Conservation (phyloP, 2,329 filamentous ascomycete genomes). For the Fusarium penzigii region DNA sequence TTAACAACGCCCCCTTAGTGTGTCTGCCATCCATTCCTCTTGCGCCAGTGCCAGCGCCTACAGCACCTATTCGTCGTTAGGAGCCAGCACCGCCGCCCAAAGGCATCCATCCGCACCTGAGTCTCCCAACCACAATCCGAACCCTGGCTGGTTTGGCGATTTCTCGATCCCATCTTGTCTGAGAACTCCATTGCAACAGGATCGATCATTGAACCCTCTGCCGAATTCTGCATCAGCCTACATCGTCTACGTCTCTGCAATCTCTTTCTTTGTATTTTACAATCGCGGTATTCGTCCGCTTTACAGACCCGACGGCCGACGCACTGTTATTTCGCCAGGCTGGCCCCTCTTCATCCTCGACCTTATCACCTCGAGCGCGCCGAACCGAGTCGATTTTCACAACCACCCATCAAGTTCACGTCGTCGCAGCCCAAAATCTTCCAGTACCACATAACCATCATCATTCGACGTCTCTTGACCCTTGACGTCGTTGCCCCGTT, state of each 20-base stretch:
- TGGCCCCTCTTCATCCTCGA: slow-evolving; percentile 19
- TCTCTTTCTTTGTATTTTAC: slow-evolving; percentile 9
- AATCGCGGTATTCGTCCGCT: slow-evolving; percentile 12
- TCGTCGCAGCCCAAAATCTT: slow-evolving; percentile 14
- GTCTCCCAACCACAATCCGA: slow-evolving; percentile 23
- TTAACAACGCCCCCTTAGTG: slow-evolving; percentile 11
- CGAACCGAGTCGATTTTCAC: slow-evolving; percentile 15
- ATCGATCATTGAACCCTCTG: slow-evolving; percentile 7
- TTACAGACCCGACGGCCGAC: slow-evolving; percentile 20
- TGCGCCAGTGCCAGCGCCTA: slow-evolving; percentile 24
- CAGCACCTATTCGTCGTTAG: not conserved
- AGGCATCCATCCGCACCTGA: not conserved
- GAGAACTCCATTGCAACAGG: slow-evolving; percentile 22
- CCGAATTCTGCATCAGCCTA: slow-evolving; percentile 13
- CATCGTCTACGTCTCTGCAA: slow-evolving; percentile 11
- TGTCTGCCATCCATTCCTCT: slow-evolving; percentile 13
- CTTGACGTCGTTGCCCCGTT: slow-evolving; percentile 36
- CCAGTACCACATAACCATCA: slow-evolving; percentile 20
- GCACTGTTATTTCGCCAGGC: slow-evolving; percentile 19
- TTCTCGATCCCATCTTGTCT: slow-evolving; percentile 19
- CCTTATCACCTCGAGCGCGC: slow-evolving; percentile 10
- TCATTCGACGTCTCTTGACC: slow-evolving; percentile 25
- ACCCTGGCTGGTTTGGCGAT: slow-evolving; percentile 35
- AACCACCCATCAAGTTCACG: slow-evolving; percentile 18
- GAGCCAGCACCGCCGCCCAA: slow-evolving; percentile 20